Base-by-base conservation (phyloP, 2,329 filamentous ascomycete species). In the Cryphonectria radicalis region DNA sequence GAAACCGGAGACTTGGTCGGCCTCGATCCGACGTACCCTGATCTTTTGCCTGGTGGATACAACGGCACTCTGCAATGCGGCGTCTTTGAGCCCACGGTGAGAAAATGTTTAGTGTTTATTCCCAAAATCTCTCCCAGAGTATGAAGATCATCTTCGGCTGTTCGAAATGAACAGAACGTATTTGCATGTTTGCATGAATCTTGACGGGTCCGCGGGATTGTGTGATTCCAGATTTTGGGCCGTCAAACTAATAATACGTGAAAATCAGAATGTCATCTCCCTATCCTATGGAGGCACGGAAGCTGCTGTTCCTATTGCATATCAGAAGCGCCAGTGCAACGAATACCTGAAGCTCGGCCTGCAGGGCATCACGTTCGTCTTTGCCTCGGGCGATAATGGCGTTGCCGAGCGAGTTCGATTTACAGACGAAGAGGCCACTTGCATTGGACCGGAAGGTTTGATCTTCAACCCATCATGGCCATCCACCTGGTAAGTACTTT, bases 261-360 rank as follows among this genome's bases (percentile, higher is more conserved):
- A 22, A 13, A 17, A 25, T 1, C n/a, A 43, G 40, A 87, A 88
- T 73, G 87, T 89, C 14, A 83, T 89, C 73, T 85, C 83, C 57
- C 85, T 90, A 73, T 87, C 84, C 4, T 89, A 89, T 76, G 87
- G 87, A 66, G 84, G 85, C 53, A 82, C 84, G 59, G 88, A 90
- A 77, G 79, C 80, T 10, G 84, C 85, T 25, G 80, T 89, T 28
- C 87, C 88, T 0, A 78, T 82, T 13, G 80, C 79, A 72, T 90
- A 90, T 78, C 85, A 88, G 74, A 81, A 85, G 74, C 81, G 83
- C 22, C 84, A 85, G 76, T 86, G 85, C 77, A 79, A 81, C 68
- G 83, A 86, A 76, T 85, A 86, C 74, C 79, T 88, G 76, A 88
- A 88, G 76, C 82, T 88, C 0, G 84, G 82, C 10, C 79, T 86